A percentile compares a stretch with the other conserved stretches of the same genome.
Evolutionary conservation across 1,139 yeast genomes (phyloP).

Genomic region (Kluyveromyces sp.): DNA sequence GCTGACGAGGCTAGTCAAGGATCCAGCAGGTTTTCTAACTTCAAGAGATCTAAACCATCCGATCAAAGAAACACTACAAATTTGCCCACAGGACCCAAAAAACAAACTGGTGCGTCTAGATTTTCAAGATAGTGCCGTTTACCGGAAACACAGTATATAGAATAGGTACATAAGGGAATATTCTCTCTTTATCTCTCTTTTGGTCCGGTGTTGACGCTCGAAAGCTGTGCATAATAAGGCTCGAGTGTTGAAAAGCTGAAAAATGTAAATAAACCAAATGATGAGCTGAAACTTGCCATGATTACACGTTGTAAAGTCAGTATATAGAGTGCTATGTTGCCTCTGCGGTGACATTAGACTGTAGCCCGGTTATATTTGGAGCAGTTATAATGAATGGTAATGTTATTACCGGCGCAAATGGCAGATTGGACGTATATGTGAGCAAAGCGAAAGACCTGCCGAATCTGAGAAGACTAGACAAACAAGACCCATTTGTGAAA

Average conservation of each 20-base stretch:
- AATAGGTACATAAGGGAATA: no score
- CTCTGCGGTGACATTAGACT: background rate
- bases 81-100: slow-evolving; percentile 4
- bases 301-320: background rate
- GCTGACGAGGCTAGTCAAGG: slow-evolving; percentile 1
- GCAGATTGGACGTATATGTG: slow-evolving; percentile 38
- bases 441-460: slow-evolving; percentile 66
- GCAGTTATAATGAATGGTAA: slow-evolving; percentile 2
- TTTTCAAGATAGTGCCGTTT: background rate
- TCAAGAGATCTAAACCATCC: slow-evolving; percentile 2
- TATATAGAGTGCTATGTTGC: background rate
- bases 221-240: no score
- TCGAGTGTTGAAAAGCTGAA: no score
- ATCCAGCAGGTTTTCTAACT: slow-evolving; percentile 2
- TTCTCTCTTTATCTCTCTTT: no score
- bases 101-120: slow-evolving; percentile 5
- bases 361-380: background rate
- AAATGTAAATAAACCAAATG: background rate
- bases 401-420: slow-evolving; percentile 21
- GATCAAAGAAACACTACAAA: background rate
- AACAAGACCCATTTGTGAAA: slow-evolving; percentile 83
- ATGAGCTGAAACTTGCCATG: background rate
- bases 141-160: no score
- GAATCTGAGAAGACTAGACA: slow-evolving; percentile 73
- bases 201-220: no score